phyloP scores from a whole-genome alignment of 257 asterid genomes.

The Nicotiana obtusifolia region DNA sequence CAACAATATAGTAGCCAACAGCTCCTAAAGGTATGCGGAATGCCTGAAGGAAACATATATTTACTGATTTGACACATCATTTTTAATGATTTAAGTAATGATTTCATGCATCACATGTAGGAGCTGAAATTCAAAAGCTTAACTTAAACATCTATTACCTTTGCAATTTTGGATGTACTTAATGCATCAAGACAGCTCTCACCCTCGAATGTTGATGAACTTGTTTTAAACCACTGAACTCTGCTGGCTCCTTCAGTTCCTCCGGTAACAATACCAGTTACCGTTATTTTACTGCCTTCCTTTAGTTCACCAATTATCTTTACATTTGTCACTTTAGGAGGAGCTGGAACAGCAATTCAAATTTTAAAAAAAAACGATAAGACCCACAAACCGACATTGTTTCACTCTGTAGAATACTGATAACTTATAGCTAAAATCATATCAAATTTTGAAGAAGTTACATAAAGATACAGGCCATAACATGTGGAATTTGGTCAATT shows the following conservation, averaged over 20 bases:
- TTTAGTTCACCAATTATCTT: slow-evolving; percentile 90
- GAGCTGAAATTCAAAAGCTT: slow-evolving; percentile 9
- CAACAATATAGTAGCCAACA: slow-evolving; percentile 70
- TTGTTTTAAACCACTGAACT: slow-evolving; percentile 96
- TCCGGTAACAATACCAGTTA: slow-evolving; percentile 86
- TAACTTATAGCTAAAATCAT: not conserved
- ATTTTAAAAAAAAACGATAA: not conserved
- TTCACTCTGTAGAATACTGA: slow-evolving; percentile 5
- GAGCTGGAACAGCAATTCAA: slow-evolving; percentile 51
- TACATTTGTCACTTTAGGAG: slow-evolving; percentile 72
- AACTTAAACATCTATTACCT: slow-evolving; percentile 36
- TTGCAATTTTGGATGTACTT: slow-evolving; percentile 86
- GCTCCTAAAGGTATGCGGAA: slow-evolving; percentile 95
- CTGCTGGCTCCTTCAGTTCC: slow-evolving; percentile 99
- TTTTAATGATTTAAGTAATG: not conserved
- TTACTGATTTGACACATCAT: slow-evolving; percentile 5
- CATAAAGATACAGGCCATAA: not conserved
- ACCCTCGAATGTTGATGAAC: slow-evolving; percentile 54
- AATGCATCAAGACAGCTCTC: slow-evolving; percentile 77
- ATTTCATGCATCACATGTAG: slow-evolving; percentile 6
- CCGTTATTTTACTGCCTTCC: slow-evolving; percentile 95
- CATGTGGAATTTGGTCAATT: not conserved
- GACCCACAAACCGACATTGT: not conserved
- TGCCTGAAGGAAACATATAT: slow-evolving; percentile 45
- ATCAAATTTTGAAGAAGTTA: not conserved